Conservation (phyloP, 2,329 filamentous ascomycete genomes). For the Bisporella sp. region DNA sequence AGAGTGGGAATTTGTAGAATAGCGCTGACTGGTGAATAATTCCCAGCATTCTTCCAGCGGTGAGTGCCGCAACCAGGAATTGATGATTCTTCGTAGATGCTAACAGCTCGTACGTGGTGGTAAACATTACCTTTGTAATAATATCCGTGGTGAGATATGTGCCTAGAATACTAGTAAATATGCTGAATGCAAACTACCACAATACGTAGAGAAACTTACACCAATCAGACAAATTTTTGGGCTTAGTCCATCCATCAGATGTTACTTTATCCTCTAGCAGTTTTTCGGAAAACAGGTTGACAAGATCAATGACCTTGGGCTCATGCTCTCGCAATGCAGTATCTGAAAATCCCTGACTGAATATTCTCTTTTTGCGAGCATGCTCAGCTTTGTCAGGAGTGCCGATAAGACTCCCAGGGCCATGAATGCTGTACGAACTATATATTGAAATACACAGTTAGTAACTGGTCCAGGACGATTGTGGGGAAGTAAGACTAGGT, state of each 20-base stretch:
- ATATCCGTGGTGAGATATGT: slow-evolving; percentile 20
- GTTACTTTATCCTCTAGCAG: neutral
- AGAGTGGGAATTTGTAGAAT: neutral
- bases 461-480: slow-evolving; percentile 38
- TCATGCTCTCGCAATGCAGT: neutral
- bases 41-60: neutral
- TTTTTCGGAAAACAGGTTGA: neutral
- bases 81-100: slow-evolving; percentile 50
- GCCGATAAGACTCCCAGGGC: too few relatives aligned
- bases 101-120: slow-evolving; percentile 22
- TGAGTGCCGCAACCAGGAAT: slow-evolving; percentile 57
- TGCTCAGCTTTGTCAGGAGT: slow-evolving; percentile 53
- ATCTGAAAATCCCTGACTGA: slow-evolving; percentile 50
- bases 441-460: too few relatives aligned
- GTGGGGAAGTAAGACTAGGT: slow-evolving; percentile 44
- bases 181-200: neutral
- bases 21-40: neutral
- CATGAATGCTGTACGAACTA: too few relatives aligned
- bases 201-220: neutral
- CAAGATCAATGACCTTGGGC: neutral
- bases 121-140: slow-evolving; percentile 18
- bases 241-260: neutral
- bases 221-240: neutral
- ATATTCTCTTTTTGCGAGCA: slow-evolving; percentile 55
- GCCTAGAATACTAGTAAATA: neutral